Percentiles rank a stretch among this genome's conserved stretches.
Evolutionary conservation across 2,329 filamentous ascomycete species (phyloP).

Genomic region (Venturia pyrina): DNA sequence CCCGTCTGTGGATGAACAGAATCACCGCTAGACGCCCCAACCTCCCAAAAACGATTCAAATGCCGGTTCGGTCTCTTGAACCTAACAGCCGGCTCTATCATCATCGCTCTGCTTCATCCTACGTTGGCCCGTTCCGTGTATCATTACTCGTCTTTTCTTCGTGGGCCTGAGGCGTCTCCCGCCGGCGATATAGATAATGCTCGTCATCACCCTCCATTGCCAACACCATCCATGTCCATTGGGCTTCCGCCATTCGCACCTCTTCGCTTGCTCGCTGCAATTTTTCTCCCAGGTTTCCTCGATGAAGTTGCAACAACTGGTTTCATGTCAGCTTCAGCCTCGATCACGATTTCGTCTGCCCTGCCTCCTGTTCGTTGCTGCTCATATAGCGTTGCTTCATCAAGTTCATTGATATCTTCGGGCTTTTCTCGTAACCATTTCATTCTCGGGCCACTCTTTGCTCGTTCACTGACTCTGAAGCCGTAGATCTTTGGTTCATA

Average conservation of each 20-base stretch:
- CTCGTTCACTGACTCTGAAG: constrained; percentile 85
- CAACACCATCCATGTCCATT: constrained; percentile 8
- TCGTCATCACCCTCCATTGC: not conserved
- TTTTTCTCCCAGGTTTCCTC: not conserved
- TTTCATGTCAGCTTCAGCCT: constrained; percentile 11
- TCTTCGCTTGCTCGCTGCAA: constrained; percentile 1
- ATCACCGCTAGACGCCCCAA: not conserved
- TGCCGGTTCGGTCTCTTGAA: not conserved
- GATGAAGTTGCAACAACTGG: not conserved
- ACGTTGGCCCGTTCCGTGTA: not conserved
- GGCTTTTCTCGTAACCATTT: constrained; percentile 89
- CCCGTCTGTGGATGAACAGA: not conserved
- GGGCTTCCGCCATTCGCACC: constrained; percentile 9
- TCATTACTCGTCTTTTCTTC: not conserved
- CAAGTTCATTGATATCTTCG: constrained; percentile 66
- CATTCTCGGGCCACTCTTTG: constrained; percentile 87
- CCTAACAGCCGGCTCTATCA: not conserved
- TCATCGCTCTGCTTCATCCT: not conserved
- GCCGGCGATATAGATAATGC: not conserved
- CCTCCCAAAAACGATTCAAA: not conserved
- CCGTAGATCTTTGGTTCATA: constrained; percentile 97
- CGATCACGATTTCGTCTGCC: constrained; percentile 20
- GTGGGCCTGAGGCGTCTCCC: not conserved
- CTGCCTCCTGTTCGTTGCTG: constrained; percentile 20
- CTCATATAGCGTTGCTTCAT: constrained; percentile 51